Evolutionary conservation across 257 asterid genomes (phyloP), one percentile per base, ranked within the genome.

Genomic region (Leonotis leonurus): DNA sequence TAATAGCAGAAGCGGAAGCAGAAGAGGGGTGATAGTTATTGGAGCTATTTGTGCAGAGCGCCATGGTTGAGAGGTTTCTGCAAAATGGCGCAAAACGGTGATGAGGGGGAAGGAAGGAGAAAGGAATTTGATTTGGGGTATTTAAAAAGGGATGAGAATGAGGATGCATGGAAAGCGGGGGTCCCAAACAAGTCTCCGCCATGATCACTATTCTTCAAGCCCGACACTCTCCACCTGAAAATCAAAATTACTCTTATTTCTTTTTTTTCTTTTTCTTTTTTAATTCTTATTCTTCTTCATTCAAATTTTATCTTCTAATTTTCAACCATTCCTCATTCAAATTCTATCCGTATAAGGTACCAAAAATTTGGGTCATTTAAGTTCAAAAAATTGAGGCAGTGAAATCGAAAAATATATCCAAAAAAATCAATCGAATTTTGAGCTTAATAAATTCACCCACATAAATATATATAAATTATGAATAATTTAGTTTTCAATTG

Each of bases 131-230:
- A 35, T 25, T 55, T 25, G 55, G 73, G 62, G 67, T 25, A 71
- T 60, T 64, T 52, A 64, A 24, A 71, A 27, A 22, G 75, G 72
- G 58, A 50, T 16, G 68, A 33, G n/a, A n/a, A n/a, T n/a, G n/a
- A 30, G 61, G 69, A 51, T 30, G 82, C 44, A 54, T 58, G 49
- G 69, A 65, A 66, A 66, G 64, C 63, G 76, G 69, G 86, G 93
- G 83, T 60, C 95, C 90, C 77, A 85, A 83, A 67, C 71, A 77
- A 77, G 81, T 60, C 76, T 71, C 88, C 84, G 90, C 92, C 97
- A 90, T 87, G 56, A 60, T 78, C 78, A 45, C 52, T 27, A 20
- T 12, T 9, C 20, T 10, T 6, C 49, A 8, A 26, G 56, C 29
- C 68, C 4, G 37, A 27, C 16, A 35, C 79, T 55, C 57, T 33